phyloP scores from a whole-genome alignment of 2,329 filamentous ascomycete species.

The Tolypocladium endophyticum region DNA sequence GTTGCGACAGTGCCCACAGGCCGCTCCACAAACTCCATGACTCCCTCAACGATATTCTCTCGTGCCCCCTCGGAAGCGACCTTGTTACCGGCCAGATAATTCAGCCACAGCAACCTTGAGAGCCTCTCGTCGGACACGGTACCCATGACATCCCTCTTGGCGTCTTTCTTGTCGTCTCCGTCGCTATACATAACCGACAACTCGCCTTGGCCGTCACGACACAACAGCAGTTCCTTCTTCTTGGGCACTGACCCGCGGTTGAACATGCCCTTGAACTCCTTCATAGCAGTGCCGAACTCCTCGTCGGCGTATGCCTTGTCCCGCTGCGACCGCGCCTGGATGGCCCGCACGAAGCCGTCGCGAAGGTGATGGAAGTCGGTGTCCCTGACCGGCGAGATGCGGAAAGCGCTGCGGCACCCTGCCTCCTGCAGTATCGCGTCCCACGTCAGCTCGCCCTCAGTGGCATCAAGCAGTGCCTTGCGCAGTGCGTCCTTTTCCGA shows the following conservation, averaged over 20 bases:
- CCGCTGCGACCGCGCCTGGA: conserved; percentile 60
- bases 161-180: conserved; percentile 37
- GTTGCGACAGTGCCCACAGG: conserved; percentile 80
- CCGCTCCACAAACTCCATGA: conserved; percentile 78
- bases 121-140: conserved; percentile 69
- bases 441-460: conserved; percentile 64
- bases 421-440: conserved; percentile 54
- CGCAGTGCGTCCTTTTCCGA: conserved; percentile 69
- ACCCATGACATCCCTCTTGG: conserved; percentile 50
- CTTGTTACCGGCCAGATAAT: conserved; percentile 77
- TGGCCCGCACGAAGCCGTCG: conserved; percentile 81
- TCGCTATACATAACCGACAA: conserved; percentile 60
- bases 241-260: conserved; percentile 72
- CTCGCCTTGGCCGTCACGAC: conserved; percentile 53
- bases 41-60: conserved; percentile 72
- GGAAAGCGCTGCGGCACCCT: conserved; percentile 64
- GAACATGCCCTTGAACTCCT: conserved; percentile 73
- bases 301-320: conserved; percentile 54
- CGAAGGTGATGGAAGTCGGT: conserved; percentile 90
- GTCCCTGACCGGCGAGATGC: conserved; percentile 82
- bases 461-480: conserved; percentile 57
- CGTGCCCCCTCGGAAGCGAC: conserved; percentile 79
- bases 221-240: conserved; percentile 64
- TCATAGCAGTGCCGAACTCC: conserved; percentile 63
- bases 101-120: conserved; percentile 73